These are phyloP conservation scores for Coprinopsis strossmayeri DNA, from an alignment of 768 basidiomycete genomes.

Conservation along the genomic window DNA sequence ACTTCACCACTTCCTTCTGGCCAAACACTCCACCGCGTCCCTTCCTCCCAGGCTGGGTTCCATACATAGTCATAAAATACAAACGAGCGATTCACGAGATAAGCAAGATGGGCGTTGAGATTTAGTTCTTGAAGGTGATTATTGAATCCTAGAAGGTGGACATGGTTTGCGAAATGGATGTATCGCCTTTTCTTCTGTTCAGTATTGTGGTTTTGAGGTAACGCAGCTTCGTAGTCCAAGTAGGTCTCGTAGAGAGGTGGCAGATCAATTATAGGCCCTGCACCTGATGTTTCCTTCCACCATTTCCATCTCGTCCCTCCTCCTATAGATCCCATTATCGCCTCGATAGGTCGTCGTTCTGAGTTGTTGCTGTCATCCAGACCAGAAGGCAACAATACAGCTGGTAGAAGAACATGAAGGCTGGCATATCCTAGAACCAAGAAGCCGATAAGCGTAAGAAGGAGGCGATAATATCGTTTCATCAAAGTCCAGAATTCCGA, in stretches of 20 bases:
- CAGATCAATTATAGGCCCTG: no score
- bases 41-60: conserved; percentile 36
- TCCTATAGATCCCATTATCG: neutral
- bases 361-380: neutral
- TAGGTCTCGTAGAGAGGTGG: neutral
- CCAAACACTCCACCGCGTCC: conserved; percentile 43
- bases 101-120: conserved; percentile 43
- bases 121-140: conserved; percentile 56
- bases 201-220: neutral
- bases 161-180: conserved; percentile 45
- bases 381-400: no score
- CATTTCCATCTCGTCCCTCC: neutral
- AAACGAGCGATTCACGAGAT: conserved; percentile 40
- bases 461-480: neutral
- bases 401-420: neutral
- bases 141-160: conserved; percentile 49
- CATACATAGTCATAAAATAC: conserved; percentile 60
- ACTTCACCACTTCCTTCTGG: conserved; percentile 20
- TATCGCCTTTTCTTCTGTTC: conserved; percentile 26
- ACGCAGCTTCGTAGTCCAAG: neutral
- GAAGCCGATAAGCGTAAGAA: neutral
- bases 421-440: neutral
- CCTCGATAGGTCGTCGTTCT: neutral
- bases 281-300: neutral
- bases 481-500: no score